Evolutionary conservation across 306 rosid species (phyloP), one percentile per base, ranked within the genome.

Genomic region (Herpetospermum pedunculosum): DNA sequence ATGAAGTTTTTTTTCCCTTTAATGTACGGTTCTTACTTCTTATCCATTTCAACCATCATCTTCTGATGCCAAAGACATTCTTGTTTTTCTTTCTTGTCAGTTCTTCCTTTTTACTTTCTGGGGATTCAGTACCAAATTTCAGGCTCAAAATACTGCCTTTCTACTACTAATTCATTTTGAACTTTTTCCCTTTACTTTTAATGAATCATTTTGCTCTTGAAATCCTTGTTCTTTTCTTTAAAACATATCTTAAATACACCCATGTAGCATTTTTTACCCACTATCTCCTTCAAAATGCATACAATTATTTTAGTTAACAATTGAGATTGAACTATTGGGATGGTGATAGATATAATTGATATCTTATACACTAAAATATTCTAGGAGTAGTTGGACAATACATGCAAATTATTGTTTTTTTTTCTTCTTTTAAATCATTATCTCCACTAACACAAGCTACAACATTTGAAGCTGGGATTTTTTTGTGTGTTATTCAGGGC

Each of bases 401-500:
- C n/a, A n/a, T n/a, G n/a, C n/a, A 48, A 55, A 5, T 26, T 55
- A 10, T 25, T 53, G 60, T 54, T 16, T 54, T 54, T 54, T 54
- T 52, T 54, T 23, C 60, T 54, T 25, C 32, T 14, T 59, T 15
- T 60, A 63, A 32, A 63, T 35, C 46, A 4, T 13, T 4, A 9
- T 40, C 32, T 65, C 18, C 72, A 65, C 26, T 4, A 21, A 35
- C 46, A 13, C 47, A 63, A 19, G 26, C 19, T 37, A 34, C 26
- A 62, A 55, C 13, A 4, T 28, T 58, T 58, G 11, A 64, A 64
- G 52, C n/a, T 65, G n/a, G 50, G 52, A 23, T 12, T 23, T 67
- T 11, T 64, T 5, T 65, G 16, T 59, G 68, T 18, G 30, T 13
- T 71, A 9, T 48, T 55, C 48, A 90, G 93, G 88, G 75, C 82